Base-by-base conservation (phyloP, 768 basidiomycete species). In the Tricholoma matsutake region DNA sequence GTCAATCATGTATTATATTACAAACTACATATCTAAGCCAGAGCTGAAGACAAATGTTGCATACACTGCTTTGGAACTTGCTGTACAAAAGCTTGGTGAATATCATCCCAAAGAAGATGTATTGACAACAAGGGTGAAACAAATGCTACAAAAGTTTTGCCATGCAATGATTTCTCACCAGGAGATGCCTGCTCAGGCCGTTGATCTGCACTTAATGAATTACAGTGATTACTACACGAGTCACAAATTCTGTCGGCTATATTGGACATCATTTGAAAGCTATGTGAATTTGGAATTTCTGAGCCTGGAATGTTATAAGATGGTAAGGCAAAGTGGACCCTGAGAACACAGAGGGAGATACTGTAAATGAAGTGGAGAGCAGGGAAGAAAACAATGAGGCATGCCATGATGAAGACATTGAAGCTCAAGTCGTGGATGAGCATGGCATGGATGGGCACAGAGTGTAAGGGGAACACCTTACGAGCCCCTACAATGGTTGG, bases 11-110 rank as follows among this genome's bases (percentile, higher is more conserved):
- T 79, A 78, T 58, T 83, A 82, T 54, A 78, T 82, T 18, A 82
- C 81, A 0, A 73, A 83, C 57, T 82, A 83, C 54, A 81, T 83
- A n/a, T 76, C 79, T 0, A 83, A 83, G 57, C 58, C 74, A 0
- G 71, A 76, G 43, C 59, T 82, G 9, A 78, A 79, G 39, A 62
- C 73, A 0, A 77, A 82, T 64, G 74, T 79, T 1, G 75, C 77
- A 0, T 79, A 69, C 65, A 72, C 77, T 0, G 74, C 77, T 0
- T 56, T 81, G 4, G 73, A 78, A 47, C 22, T 69, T 0, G 73
- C 79, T 5, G 63, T 78, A 0, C 61, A 63, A 20, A 76, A 72
- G 32, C 56, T 77, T 1, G 71, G 66, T 1, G 64, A 64, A 14
- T 64, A 55, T 57, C 56, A 70, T 45, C 28, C 64, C 2, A 28